A percentile compares a stretch with the other conserved stretches of the same genome.
Evolutionary conservation across 768 basidiomycete genomes (phyloP).

Genomic region (Mycena pura): DNA sequence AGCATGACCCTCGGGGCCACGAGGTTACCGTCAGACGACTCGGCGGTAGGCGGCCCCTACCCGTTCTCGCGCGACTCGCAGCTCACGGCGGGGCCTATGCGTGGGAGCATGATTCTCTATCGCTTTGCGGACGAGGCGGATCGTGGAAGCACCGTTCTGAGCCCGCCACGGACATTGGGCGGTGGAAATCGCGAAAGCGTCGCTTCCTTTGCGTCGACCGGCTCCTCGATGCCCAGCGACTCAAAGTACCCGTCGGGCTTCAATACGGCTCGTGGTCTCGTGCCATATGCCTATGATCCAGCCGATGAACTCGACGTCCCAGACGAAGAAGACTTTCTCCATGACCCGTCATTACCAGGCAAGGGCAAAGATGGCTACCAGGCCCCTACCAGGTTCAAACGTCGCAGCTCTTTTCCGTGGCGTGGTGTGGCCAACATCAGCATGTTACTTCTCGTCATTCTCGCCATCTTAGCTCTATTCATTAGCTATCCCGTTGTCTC

Average conservation of each 20-base stretch:
- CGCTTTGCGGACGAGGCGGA: constrained; percentile 54
- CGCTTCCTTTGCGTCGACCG: constrained; percentile 45
- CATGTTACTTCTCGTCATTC: constrained; percentile 67
- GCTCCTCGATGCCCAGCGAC: constrained; percentile 60
- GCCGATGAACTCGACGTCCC: constrained; percentile 59
- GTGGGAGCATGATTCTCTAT: constrained; percentile 73
- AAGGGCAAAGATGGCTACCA: constrained; percentile 29
- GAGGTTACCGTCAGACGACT: constrained; percentile 48
- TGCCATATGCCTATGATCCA: constrained; percentile 79
- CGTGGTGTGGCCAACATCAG: constrained; percentile 68
- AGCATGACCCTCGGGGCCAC: constrained; percentile 19
- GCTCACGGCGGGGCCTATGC: constrained; percentile 18
- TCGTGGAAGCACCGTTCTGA: constrained; percentile 33
- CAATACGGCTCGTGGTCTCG: constrained; percentile 45
- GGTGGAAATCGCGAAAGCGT: constrained; percentile 37
- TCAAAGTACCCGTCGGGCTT: constrained; percentile 68
- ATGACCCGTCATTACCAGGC: constrained; percentile 58
- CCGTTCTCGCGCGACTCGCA: constrained; percentile 42
- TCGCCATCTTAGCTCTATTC: constrained; percentile 74
- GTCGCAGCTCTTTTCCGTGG: constrained; percentile 47
- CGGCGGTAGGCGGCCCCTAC: constrained; percentile 50
- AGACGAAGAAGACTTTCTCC: constrained; percentile 80
- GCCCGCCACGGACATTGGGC: constrained; percentile 42
- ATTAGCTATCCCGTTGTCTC: constrained; percentile 78
- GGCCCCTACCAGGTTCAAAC: constrained; percentile 15